Evolutionary conservation across 768 basidiomycete genomes (phyloP).

Genomic region (Tylopilus sp.): DNA sequence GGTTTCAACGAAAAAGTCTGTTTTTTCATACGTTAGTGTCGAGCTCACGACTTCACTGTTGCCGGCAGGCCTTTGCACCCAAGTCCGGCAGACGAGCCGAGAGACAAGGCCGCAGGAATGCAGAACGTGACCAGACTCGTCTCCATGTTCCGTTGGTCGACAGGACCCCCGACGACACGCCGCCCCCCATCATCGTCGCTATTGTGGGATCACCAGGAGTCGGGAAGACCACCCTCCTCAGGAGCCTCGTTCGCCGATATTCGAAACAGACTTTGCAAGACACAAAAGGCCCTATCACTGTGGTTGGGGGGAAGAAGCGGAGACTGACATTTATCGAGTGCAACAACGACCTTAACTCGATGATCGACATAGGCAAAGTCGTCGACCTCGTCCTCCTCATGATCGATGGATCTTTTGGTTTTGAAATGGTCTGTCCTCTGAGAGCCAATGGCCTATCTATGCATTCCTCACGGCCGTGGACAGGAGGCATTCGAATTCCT

Average conservation of each 20-base stretch:
- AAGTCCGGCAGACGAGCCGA: conserved; percentile 89
- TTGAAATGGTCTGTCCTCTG: conserved; percentile 83
- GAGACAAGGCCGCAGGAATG: conserved; percentile 83
- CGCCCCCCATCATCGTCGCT: conserved; percentile 92
- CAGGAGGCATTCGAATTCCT: conserved; percentile 99
- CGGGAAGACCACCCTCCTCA: conserved; percentile 92
- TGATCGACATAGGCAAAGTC: conserved; percentile 97
- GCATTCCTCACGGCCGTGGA: neutral
- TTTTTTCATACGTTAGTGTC: neutral
- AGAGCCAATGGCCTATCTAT: rapidly evolving
- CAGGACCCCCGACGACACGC: conserved; percentile 85
- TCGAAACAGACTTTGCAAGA: conserved; percentile 92
- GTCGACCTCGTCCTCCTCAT: conserved; percentile 95
- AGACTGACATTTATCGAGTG: conserved; percentile 97
- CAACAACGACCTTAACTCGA: conserved; percentile 95
- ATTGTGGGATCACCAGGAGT: conserved; percentile 96
- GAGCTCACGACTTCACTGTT: neutral
- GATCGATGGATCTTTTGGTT: conserved; percentile 97
- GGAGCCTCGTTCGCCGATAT: conserved; percentile 86
- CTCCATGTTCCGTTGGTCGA: conserved; percentile 96
- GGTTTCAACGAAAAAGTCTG: conserved; percentile 88
- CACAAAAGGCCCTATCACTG: conserved; percentile 89
- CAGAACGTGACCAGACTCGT: conserved; percentile 89
- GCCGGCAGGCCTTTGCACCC: conserved; percentile 76
- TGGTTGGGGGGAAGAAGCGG: conserved; percentile 89